Evolutionary conservation across 2,329 filamentous ascomycete genomes (phyloP).

Genomic region (Stagonosporopsis chrysanthemi): DNA sequence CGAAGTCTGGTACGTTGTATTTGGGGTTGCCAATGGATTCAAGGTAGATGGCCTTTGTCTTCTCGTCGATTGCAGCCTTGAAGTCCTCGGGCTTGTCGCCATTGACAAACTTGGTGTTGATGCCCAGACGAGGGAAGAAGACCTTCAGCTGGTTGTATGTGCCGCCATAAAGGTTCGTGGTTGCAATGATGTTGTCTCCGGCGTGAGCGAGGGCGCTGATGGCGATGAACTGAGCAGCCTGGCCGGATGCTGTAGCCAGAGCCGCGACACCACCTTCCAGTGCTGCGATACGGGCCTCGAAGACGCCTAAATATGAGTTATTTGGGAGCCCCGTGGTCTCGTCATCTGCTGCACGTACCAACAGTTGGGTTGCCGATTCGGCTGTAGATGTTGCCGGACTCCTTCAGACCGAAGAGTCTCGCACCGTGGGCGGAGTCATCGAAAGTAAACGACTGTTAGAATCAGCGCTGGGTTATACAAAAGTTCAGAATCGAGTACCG

Average conservation of each 20-base stretch:
- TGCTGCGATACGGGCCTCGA: slow-evolving; percentile 95
- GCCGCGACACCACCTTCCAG: slow-evolving; percentile 91
- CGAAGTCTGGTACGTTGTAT: slow-evolving; percentile 92
- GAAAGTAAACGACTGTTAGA: slow-evolving; percentile 79
- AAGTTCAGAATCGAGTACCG: slow-evolving; percentile 53
- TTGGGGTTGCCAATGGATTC: slow-evolving; percentile 94
- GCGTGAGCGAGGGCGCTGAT: slow-evolving; percentile 82
- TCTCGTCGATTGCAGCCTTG: slow-evolving; percentile 83
- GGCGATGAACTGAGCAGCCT: slow-evolving; percentile 91
- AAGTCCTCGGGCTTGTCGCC: slow-evolving; percentile 83
- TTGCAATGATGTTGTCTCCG: slow-evolving; percentile 93
- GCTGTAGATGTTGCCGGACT: slow-evolving; percentile 97
- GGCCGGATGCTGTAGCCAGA: slow-evolving; percentile 83
- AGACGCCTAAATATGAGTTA: slow-evolving; percentile 68
- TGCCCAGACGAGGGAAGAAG: slow-evolving; percentile 83
- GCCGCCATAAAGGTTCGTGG: slow-evolving; percentile 86
- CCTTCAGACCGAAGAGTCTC: slow-evolving; percentile 93
- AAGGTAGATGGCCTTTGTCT: slow-evolving; percentile 85
- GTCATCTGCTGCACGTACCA: not conserved
- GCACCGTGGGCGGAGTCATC: slow-evolving; percentile 96
- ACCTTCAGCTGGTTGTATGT: slow-evolving; percentile 99
- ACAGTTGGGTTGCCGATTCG: slow-evolving; percentile 84
- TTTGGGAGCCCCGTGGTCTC: slow-evolving; percentile 69
- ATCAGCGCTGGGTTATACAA: slow-evolving; percentile 18
- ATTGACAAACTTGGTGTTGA: slow-evolving; percentile 84